These are phyloP conservation scores for Metschnikowia chrysomelidarum DNA, from an alignment of 805 yeast species.

Conservation along the genomic window DNA sequence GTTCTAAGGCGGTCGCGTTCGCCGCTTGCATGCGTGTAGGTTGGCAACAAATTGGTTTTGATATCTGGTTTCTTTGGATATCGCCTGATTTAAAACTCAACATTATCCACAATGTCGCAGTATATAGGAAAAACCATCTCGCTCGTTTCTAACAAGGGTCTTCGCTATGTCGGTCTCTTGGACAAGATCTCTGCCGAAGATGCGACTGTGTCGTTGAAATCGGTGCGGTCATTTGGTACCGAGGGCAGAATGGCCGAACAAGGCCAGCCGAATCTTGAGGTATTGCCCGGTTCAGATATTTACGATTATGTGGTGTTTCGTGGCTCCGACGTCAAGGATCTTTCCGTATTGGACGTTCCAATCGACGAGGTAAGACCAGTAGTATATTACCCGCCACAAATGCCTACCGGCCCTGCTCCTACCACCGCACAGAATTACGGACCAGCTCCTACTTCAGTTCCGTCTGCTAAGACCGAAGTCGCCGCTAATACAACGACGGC, in stretches of 20 bases:
- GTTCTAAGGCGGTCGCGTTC: no score
- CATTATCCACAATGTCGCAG: constrained; percentile 86
- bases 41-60: no score
- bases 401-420: background rate
- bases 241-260: constrained; percentile 71
- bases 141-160: constrained; percentile 71
- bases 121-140: constrained; percentile 89
- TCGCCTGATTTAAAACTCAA: no score
- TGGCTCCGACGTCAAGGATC: constrained; percentile 89
- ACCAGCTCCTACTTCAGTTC: constrained; percentile 24
- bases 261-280: constrained; percentile 65
- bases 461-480: constrained; percentile 7
- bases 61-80: no score
- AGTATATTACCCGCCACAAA: constrained; percentile 3
- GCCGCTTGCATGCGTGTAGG: no score
- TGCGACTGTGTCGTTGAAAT: constrained; percentile 79
- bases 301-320: constrained; percentile 80
- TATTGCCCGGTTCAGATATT: constrained; percentile 65
- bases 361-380: constrained; percentile 61
- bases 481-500: constrained; percentile 12
- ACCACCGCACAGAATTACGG: constrained; percentile 19
- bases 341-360: constrained; percentile 75
- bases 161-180: constrained; percentile 86
- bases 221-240: constrained; percentile 84
- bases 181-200: constrained; percentile 86